Conservation (phyloP, 352 stramenopile species). For the Globisporangium acanthophoron region DNA sequence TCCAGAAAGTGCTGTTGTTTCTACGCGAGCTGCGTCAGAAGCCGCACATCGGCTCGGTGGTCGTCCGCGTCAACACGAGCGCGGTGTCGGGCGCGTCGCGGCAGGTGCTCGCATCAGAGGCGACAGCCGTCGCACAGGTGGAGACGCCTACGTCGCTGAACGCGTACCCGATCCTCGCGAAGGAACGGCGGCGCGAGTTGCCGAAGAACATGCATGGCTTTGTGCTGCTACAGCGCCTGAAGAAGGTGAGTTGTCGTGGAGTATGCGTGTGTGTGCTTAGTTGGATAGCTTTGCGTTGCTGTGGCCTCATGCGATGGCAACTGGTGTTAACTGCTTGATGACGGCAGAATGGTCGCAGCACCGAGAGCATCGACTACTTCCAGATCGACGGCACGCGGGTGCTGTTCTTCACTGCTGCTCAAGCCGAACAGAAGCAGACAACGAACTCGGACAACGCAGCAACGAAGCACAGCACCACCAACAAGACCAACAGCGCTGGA, state of each 20-base stretch:
- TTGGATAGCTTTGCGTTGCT: constrained; percentile 2
- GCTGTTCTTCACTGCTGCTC: constrained; percentile 16
- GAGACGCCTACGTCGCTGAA: constrained; percentile 51
- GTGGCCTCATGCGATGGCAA: too few relatives aligned
- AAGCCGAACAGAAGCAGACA: constrained; percentile 1
- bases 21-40: constrained; percentile 27
- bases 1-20: constrained; percentile 38
- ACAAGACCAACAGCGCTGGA: not conserved
- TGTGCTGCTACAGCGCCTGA: constrained; percentile 51
- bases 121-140: constrained; percentile 45
- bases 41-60: constrained; percentile 33
- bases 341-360: constrained; percentile 55
- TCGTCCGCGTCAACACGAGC: constrained; percentile 42
- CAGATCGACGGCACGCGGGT: constrained; percentile 22
- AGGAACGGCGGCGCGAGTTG: constrained; percentile 54
- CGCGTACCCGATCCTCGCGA: constrained; percentile 51
- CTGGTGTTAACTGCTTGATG: not conserved
- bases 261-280: too few relatives aligned
- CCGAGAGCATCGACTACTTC: constrained; percentile 66
- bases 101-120: constrained; percentile 28
- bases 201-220: constrained; percentile 53
- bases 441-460: too few relatives aligned
- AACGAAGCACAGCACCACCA: too few relatives aligned
- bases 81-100: constrained; percentile 13
- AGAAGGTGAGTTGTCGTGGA: constrained; percentile 36